These are phyloP conservation scores for Helicostylum pulchrum DNA, from an alignment of 192 early-diverging fungal species.

Conservation along the genomic window DNA sequence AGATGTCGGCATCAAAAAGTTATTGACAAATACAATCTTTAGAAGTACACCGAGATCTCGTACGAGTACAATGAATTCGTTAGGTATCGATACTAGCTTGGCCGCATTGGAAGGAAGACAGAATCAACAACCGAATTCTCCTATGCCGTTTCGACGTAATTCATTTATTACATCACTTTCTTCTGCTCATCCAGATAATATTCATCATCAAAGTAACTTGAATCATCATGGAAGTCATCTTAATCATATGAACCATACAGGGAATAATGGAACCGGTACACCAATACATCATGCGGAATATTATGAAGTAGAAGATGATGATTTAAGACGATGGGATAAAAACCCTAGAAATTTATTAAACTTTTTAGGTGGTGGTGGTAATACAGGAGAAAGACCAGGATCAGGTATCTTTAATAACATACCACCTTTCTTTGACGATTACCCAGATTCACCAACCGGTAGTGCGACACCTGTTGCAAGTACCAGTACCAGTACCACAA, in stretches of 20 bases:
- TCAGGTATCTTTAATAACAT: slow-evolving; percentile 13
- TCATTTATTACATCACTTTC: slow-evolving; percentile 14
- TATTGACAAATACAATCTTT: slow-evolving; percentile 21
- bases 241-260: not conserved
- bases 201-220: no score
- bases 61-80: slow-evolving; percentile 28
- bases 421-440: slow-evolving; percentile 5
- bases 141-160: slow-evolving; percentile 29
- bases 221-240: no score
- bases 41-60: slow-evolving; percentile 22
- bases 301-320: slow-evolving; percentile 58
- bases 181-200: no score
- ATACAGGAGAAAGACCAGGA: slow-evolving; percentile 19
- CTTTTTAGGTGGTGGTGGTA: slow-evolving; percentile 21
- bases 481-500: slow-evolving; percentile 12
- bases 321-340: slow-evolving; percentile 40
- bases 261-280: slow-evolving; percentile 17
- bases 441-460: slow-evolving; percentile 2
- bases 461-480: not conserved
- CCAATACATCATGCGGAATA: slow-evolving; percentile 19
- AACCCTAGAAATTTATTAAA: slow-evolving; percentile 27
- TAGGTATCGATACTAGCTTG: slow-evolving; percentile 24
- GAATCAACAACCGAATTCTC: slow-evolving; percentile 7
- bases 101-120: slow-evolving; percentile 9
- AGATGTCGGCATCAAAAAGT: slow-evolving; percentile 13